Evolutionary conservation across 1,139 yeast species (phyloP), one percentile per base, ranked within the genome.

Genomic region (Lizanozyma gosingica): DNA sequence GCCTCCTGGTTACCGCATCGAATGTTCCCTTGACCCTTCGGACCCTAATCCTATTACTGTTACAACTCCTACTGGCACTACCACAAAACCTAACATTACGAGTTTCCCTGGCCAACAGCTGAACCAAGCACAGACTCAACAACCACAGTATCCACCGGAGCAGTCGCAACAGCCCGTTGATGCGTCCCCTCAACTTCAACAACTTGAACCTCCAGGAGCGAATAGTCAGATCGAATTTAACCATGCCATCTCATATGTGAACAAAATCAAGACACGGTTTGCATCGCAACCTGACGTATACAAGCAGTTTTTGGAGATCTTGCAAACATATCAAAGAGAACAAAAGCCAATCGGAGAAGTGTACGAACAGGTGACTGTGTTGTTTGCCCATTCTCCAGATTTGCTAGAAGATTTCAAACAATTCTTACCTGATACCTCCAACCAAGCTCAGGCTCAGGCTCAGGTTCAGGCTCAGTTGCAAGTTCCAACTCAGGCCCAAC

Each of bases 1-100:
- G 48, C 99, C 99, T 1, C 96, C 95, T 14, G 99, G 98, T 1
- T 92, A 88, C 62, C 74, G 94, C 48, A 90, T 92, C 50, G 96
- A 87, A 58, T 92, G 97, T 60, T 83, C 96, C 1, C 60, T 76
- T 45, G 94, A 87, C 55, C 94, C 97, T 3, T 71, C 84, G 34
- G 97, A 90, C 59, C 94, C 95, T 9, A 83, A 84, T 49, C 95
- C 97, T 14, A 88, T 94, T 48, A 75, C 90, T 45, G 98, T 92
- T 11, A 88, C 97, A 1, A 92, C 98, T 0, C 98, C 99, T 1
- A 77, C 86, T 60, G 97, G 97, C 2, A 82, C 94, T 9, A 81
- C 94, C 4, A 76, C 81, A 4, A 67, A 84, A 49, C 81, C 83
- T 6, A 79, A 74, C 45, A 67, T 76, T 27, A 64, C 56, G 6